Evolutionary conservation across 73 alveolate genomes (phyloP), one percentile per base, ranked within the genome.

Genomic region (Paramecium caudatum): DNA sequence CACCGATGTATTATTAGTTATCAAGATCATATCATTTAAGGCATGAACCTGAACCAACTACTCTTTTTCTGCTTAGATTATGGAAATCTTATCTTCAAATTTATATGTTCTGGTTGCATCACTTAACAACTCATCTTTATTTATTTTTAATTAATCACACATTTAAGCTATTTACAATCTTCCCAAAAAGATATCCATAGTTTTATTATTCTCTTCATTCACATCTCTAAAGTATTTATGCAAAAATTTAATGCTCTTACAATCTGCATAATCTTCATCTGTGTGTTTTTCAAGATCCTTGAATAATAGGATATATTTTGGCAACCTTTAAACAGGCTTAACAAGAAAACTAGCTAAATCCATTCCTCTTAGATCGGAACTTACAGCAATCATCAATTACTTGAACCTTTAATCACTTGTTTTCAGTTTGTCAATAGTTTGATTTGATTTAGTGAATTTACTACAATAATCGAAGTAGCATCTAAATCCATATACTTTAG

Each of bases 241-340:
- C 19, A 41, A 43, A 41, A 12, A 74, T 41, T 45, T 74, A 6
- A 74, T 74, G 6, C 43, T 74, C 16, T 74, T 74, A 19, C 17
- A 12, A 39, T 74, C 88, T 16, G 88, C 69, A 41, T 74, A 68
- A 41, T 74, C 88, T 2, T 74, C 68, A 1, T 36, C 69, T 0
- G 88, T 74, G n/a, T 74, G 62, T 74, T 74, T 74, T 74, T 27
- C 43, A 8, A 74, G 43, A 17, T 74, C 88, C 15, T 74, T 74
- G 21, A 41, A 74, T 74, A 74, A 74, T 41, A 74, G 19, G 43
- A 74, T 74, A 34, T 74, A 74, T 74, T 74, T 74, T 9, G 88
- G 88, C 21, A 74, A 74, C 43, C 88, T 74, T 39, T 74, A 41
- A 4, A 74, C 47, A 10, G 88, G 88, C 32, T 74, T 74, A 3